Base-by-base conservation (phyloP, 208 protist genomes). In the Porcisia deanei region DNA sequence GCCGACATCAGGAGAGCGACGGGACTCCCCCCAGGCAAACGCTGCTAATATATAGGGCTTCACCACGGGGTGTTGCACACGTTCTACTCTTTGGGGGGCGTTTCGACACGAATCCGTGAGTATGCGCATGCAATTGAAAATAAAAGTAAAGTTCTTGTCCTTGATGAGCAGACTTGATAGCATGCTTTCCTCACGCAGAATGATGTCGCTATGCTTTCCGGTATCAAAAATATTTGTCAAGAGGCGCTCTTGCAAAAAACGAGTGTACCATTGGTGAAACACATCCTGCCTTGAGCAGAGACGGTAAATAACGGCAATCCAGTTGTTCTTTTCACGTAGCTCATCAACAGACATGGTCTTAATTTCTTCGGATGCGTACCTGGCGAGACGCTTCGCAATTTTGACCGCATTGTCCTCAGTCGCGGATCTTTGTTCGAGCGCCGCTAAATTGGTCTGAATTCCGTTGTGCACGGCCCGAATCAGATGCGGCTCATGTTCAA, bases 101-200 rank as follows among this genome's bases (percentile, higher is more conserved):
- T 52, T 73, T 66, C 77, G 71, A 49, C 52, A 47, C 0, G 86
- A 76, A 61, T 91, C 85, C 39, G 78, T 75, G 20, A 89, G 39
- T 81, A 89, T 91, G 37, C 73, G 68, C 64, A 80, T 83, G 61
- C 85, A 89, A 22, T 64, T 59, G 30, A 80, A 80, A 39, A 84
- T 75, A 67, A 91, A 88, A 70, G 82, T 81, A 65, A 91, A 85
- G 68, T 87, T 86, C 22, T 16, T 80, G 18, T 86, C 87, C 4
- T 76, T 76, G 57, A 74, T 75, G 52, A 91, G 87, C 30, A 91
- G 66, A 52, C 67, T 72, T 2, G 73, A 73, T 34, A 88, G 77
- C 82, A 91, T 77, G 41, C 75, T 70, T 54, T 81, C 53, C 76
- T 91, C 85, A 18, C 72, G 77, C 18, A 47, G 18, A 14, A 58